Base-by-base conservation (phyloP, 352 stramenopile genomes). In the Pythium angustatum region DNA sequence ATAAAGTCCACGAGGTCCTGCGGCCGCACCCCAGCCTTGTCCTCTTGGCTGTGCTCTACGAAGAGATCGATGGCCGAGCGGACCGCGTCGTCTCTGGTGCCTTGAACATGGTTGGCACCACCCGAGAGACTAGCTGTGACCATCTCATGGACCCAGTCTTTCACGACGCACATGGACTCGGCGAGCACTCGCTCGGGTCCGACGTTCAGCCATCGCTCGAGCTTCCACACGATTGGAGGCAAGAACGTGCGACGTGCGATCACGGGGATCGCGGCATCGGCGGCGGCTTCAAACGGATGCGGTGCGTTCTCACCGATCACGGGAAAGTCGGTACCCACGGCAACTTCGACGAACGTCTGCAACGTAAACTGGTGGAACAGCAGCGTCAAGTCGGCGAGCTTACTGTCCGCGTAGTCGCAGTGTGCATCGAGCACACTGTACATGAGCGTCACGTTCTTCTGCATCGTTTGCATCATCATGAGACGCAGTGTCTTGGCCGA, bases 1-100 rank as follows among this genome's bases (percentile, higher is more conserved):
- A 87, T 73, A 26, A 96, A 72, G 28, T 93, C 79, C 9, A 82
- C 57, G 75, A 96, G 66, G 49, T 85, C 84, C 30, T 79, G 80
- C 8, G 72, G 62, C 21, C 77, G 67, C 26, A 82, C 19, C 2
- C 65, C 66, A 7, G 47, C 62, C 3, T 26, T 28, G 5, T 45
- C 63, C 49, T 73, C 54, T 0, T 24, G 49, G 27, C 53, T 59
- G 9, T 43, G 27, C 38, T 69, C 45, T 3, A 58, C 22, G 36
- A 68, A 58, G 4, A 68, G n/a, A 44, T 68, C 52, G n/a, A 68
- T 22, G 6, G 62, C 34, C 19, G 43, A 58, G 51, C 62, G 62
- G 26, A 53, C 26, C 22, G 30, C 28, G 8, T 22, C 31, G 28
- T 26, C 22, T 24, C 12, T 19, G 2, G 22, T 54, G 21, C n/a